A percentile compares a stretch with the other conserved stretches of the same genome.
Evolutionary conservation across 176 grass and related monocot species (phyloP).

Genomic region (sorghum (Sorghum bicolor)): Sorghum_bicolor_NCBIv3 NC_012873.2:52132001-52132500

Average conservation of each 20-base stretch:
- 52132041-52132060: neutral
- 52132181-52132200: neutral
- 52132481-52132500: too few relatives aligned
- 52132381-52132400: neutral
- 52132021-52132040: neutral
- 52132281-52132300: neutral
- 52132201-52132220: neutral
- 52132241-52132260: too few relatives aligned
- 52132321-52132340: neutral
- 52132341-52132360: neutral
- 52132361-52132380: neutral
- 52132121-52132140: neutral
- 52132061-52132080: neutral
- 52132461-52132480: too few relatives aligned
- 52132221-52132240: neutral
- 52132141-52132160: constrained; percentile 26
- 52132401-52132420: neutral
- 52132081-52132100: neutral
- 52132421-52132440: neutral
- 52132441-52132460: neutral
- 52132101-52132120: neutral
- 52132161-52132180: neutral
- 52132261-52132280: neutral
- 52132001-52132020: neutral
- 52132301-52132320: neutral